phyloP scores from a whole-genome alignment of 192 early-diverging fungal species.

The Linderina pennispora region DNA sequence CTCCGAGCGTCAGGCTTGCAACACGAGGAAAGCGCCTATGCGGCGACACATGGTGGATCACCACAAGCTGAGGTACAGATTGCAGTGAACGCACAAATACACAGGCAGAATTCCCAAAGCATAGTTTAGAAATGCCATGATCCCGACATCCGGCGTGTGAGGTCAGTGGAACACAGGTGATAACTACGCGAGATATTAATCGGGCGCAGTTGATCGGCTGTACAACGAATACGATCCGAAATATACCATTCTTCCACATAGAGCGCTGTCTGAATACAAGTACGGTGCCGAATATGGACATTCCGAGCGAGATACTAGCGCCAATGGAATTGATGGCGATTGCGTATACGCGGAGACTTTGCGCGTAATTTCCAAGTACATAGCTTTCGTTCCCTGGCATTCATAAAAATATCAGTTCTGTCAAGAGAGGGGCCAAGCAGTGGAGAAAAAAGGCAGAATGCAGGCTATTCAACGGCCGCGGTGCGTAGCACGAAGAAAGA shows the following conservation, averaged over 20 bases:
- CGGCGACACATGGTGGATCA: slow-evolving; percentile 26
- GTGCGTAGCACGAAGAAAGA: no score
- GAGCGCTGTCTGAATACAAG: neutral
- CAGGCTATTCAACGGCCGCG: no score
- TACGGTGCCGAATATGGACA: neutral
- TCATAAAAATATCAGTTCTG: no score
- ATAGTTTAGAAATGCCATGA: slow-evolving; percentile 16
- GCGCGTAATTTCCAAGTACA: no score
- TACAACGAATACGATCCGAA: neutral
- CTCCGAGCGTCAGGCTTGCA: slow-evolving; percentile 3
- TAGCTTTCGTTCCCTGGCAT: no score
- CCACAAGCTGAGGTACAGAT: slow-evolving; percentile 33
- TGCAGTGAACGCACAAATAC: slow-evolving; percentile 19
- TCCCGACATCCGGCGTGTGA: no score
- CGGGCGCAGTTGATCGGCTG: neutral
- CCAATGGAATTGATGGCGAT: no score
- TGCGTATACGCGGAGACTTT: no score
- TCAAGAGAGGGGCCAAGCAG: no score
- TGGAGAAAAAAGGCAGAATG: no score
- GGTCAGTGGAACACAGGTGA: no score
- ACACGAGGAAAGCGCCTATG: slow-evolving; percentile 23
- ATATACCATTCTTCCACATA: neutral
- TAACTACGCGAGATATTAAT: neutral
- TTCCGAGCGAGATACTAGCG: no score
- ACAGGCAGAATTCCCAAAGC: slow-evolving; percentile 1